These are phyloP conservation scores for Tilletia walkeri DNA, from an alignment of 1,284 basidiomycete species.

Conservation along the genomic window DNA sequence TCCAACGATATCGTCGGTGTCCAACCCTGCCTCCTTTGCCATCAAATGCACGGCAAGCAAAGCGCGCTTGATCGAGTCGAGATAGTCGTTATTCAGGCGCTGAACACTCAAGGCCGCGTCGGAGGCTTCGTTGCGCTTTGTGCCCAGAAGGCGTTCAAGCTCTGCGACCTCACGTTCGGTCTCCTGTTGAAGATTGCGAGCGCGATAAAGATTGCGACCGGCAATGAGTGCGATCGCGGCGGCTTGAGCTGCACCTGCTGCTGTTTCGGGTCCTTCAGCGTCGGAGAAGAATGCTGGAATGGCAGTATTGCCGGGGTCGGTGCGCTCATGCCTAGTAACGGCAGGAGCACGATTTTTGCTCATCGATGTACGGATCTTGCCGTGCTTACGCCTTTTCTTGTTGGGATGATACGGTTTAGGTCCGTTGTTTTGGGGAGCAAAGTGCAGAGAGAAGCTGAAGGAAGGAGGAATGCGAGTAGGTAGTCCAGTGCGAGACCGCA, in stretches of 20 bases:
- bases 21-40: not conserved
- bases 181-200: not conserved
- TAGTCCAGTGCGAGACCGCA: too few species aligned
- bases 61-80: not conserved
- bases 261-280: not conserved
- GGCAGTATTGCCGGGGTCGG: not conserved
- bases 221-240: not conserved
- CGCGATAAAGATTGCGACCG: not conserved
- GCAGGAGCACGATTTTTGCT: too few species aligned
- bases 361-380: too few species aligned
- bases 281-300: not conserved
- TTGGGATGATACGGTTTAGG: too few species aligned
- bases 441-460: too few species aligned
- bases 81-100: not conserved
- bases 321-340: too few species aligned
- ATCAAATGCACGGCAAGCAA: not conserved
- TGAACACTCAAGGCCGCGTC: not conserved
- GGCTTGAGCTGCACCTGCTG: not conserved
- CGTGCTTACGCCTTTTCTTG: too few species aligned
- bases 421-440: too few species aligned
- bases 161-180: constrained; percentile 1
- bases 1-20: not conserved
- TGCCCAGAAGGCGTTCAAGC: not conserved
- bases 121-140: not conserved
- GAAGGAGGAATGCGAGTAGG: too few species aligned